Percentiles rank a stretch among this genome's conserved stretches.
phyloP scores from a whole-genome alignment of 805 yeast genomes.

The Candida quercuum region DNA sequence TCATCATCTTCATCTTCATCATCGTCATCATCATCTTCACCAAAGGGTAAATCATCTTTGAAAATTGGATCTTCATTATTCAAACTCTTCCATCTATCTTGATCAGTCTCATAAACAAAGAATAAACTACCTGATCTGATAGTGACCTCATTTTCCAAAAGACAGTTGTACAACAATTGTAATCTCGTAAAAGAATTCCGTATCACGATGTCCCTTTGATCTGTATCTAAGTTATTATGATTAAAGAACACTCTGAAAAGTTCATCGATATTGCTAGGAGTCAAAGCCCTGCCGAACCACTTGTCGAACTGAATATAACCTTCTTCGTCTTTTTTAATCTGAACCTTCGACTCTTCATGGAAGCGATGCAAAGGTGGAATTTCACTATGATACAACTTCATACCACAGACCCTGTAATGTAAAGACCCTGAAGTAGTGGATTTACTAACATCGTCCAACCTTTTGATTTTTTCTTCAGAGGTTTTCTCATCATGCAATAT shows the following conservation, averaged over 20 bases:
- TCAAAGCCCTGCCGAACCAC: conserved; percentile 61
- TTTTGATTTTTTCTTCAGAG: conserved; percentile 48
- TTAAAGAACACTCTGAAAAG: conserved; percentile 45
- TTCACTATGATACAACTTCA: conserved; percentile 45
- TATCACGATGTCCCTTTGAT: conserved; percentile 34
- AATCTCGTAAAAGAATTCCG: conserved; percentile 51
- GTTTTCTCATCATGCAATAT: conserved; percentile 61
- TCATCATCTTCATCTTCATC: conserved; percentile 27
- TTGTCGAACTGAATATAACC: conserved; percentile 56
- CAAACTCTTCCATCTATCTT: conserved; percentile 41
- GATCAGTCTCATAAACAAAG: conserved; percentile 68
- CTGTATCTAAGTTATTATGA: conserved; percentile 26
- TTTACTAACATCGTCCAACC: conserved; percentile 60
- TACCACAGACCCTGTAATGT: conserved; percentile 81
- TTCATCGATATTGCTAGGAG: conserved; percentile 32
- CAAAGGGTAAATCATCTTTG: conserved; percentile 28
- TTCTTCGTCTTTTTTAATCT: conserved; percentile 23
- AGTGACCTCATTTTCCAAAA: conserved; percentile 57
- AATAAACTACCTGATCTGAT: conserved; percentile 70
- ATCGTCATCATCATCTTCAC: conserved; percentile 29
- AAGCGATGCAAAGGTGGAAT: conserved; percentile 12
- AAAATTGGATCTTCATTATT: conserved; percentile 36
- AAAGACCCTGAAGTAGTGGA: conserved; percentile 78
- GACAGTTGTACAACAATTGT: conserved; percentile 58
- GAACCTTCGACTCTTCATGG: conserved; percentile 6